These are phyloP conservation scores for Coemansia sp. DNA, from an alignment of 192 early-diverging fungal species.

Conservation along the genomic window DNA sequence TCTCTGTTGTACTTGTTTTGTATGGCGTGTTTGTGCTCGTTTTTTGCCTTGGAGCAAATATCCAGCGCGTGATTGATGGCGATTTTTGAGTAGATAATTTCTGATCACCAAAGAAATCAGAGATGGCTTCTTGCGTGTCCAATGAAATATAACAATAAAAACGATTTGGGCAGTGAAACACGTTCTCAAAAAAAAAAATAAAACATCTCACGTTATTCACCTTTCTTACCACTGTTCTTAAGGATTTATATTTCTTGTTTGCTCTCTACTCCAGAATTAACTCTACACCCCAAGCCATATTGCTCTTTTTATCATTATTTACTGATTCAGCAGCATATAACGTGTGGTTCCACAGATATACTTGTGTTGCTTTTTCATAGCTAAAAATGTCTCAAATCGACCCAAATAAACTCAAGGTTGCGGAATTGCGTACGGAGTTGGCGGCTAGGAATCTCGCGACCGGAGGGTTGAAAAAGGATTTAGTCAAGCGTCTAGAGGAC, in stretches of 20 bases:
- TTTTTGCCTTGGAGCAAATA: slow-evolving; percentile 73
- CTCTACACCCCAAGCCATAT: too few relatives aligned
- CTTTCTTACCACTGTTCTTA: not conserved
- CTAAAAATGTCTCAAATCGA: slow-evolving; percentile 22
- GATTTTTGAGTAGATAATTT: slow-evolving; percentile 12
- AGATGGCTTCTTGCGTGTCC: not conserved
- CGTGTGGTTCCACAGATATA: not conserved
- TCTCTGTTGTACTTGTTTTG: slow-evolving; percentile 60
- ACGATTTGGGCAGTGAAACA: not conserved
- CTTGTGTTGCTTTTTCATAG: not conserved
- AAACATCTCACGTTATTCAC: not conserved
- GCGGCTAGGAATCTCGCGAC: slow-evolving; percentile 57
- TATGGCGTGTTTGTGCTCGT: slow-evolving; percentile 82
- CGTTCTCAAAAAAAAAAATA: too few relatives aligned
- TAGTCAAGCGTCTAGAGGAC: slow-evolving; percentile 63
- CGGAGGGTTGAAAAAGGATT: slow-evolving; percentile 65
- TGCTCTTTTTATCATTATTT: not conserved
- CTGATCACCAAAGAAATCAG: not conserved
- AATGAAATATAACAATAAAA: not conserved
- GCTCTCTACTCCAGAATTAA: too few relatives aligned
- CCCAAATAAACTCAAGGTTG: slow-evolving; percentile 62
- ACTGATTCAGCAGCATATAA: not conserved
- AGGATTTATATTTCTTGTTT: not conserved
- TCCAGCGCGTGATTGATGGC: slow-evolving; percentile 42
- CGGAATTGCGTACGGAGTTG: slow-evolving; percentile 63